Percentiles rank a stretch among this genome's conserved stretches.
These are phyloP conservation scores for Haplosporangium gracile DNA, from an alignment of 192 early-diverging fungal genomes.

Conservation along the genomic window DNA sequence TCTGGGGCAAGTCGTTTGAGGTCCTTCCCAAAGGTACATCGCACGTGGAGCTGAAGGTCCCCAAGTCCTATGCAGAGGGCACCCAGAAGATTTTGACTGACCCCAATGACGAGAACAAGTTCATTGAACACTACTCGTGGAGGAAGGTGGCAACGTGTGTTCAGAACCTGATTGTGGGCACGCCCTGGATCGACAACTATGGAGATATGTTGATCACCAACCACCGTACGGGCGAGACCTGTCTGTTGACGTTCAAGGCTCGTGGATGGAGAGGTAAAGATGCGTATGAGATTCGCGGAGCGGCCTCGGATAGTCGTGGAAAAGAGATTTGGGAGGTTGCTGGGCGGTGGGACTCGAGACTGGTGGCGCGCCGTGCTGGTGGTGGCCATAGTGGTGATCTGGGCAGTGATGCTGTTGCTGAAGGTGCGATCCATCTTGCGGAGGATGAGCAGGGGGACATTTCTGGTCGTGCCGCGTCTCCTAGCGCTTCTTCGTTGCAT, in stretches of 20 bases:
- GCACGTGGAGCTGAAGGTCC: constrained; percentile 83
- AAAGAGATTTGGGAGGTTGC: constrained; percentile 71
- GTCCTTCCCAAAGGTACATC: constrained; percentile 85
- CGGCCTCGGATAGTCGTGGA: constrained; percentile 63
- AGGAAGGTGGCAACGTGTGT: constrained; percentile 90
- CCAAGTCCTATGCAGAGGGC: constrained; percentile 60
- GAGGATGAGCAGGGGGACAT: constrained; percentile 43
- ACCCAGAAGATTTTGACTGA: constrained; percentile 42
- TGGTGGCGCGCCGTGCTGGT: constrained; percentile 67
- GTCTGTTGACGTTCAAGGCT: constrained; percentile 82
- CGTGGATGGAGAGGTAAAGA: constrained; percentile 80
- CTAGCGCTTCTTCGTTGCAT: constrained; percentile 10
- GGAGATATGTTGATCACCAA: constrained; percentile 89
- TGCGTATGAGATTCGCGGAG: constrained; percentile 71
- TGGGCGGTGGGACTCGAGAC: constrained; percentile 76
- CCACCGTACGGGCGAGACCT: constrained; percentile 86
- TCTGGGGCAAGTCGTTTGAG: constrained; percentile 89
- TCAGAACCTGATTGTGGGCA: constrained; percentile 89
- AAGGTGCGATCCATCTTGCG: constrained; percentile 35
- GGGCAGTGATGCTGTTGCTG: constrained; percentile 59
- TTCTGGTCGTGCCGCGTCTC: background rate
- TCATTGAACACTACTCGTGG: constrained; percentile 87
- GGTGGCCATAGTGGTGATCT: constrained; percentile 54
- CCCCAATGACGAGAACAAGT: constrained; percentile 64
- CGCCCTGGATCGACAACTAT: constrained; percentile 86